A percentile compares a stretch with the other conserved stretches of the same genome.
Conservation (phyloP, 179 eudicot genomes). For the Silene coronaria region DNA sequence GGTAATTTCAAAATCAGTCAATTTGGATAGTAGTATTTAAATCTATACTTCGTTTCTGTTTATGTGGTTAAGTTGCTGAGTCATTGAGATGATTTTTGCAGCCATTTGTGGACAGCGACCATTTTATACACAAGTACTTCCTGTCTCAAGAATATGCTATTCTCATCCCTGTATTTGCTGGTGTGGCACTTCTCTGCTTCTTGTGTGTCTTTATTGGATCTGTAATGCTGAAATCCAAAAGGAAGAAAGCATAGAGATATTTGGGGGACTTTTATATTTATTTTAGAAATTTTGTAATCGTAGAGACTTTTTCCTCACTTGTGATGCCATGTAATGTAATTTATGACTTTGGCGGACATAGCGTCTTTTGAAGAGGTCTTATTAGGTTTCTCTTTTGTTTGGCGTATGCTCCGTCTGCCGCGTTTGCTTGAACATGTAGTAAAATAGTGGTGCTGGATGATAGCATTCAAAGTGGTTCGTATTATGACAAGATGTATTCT, state of each 20-base stretch:
- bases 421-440: too few relatives aligned
- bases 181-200: slow-evolving; percentile 64
- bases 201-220: slow-evolving; percentile 63
- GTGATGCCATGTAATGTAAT: too few relatives aligned
- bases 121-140: slow-evolving; percentile 83
- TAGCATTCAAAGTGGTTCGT: too few relatives aligned
- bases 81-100: slow-evolving; percentile 33
- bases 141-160: slow-evolving; percentile 78
- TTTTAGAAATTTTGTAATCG: too few relatives aligned
- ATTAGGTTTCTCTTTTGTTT: too few relatives aligned
- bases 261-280: too few relatives aligned
- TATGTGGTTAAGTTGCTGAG: not conserved
- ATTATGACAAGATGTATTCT: too few relatives aligned
- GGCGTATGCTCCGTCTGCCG: too few relatives aligned
- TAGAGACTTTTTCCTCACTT: too few relatives aligned
- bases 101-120: slow-evolving; percentile 86
- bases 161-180: slow-evolving; percentile 69
- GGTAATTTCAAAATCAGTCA: slow-evolving; percentile 38
- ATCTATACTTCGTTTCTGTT: not conserved
- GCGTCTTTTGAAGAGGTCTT: too few relatives aligned
- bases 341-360: too few relatives aligned
- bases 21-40: not conserved
- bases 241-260: slow-evolving; percentile 50
- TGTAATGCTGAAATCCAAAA: slow-evolving; percentile 85
- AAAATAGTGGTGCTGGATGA: too few relatives aligned